phyloP scores from a whole-genome alignment of 331 rosid genomes.

The Acacia concinna region DNA sequence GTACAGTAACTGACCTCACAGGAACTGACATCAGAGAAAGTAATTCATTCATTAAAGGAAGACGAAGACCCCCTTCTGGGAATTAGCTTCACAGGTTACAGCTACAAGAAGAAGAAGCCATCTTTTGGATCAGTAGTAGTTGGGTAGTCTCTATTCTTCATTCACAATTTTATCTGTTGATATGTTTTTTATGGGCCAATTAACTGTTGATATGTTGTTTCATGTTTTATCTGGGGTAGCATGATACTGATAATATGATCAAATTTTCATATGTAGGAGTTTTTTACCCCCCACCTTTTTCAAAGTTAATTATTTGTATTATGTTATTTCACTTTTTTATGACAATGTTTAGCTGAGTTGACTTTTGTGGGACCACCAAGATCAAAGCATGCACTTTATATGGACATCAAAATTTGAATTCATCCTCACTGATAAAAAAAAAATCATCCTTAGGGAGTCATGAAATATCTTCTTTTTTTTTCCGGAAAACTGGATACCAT shows the following conservation, averaged over 20 bases:
- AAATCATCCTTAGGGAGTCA: too few species aligned
- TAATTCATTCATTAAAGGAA: constrained; percentile 22
- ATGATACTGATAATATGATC: constrained; percentile 1
- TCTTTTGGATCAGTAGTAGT: constrained; percentile 22
- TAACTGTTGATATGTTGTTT: constrained; percentile 28
- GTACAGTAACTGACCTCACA: constrained; percentile 18
- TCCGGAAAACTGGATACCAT: too few species aligned
- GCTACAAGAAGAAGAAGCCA: constrained; percentile 8
- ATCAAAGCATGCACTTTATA: background rate
- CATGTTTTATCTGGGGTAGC: constrained; percentile 23
- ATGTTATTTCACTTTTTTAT: background rate
- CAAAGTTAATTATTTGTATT: background rate
- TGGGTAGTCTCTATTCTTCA: constrained; percentile 23
- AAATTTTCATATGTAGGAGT: background rate
- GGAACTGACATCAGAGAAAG: constrained; percentile 22
- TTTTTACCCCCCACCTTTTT: background rate
- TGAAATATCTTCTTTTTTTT: too few species aligned
- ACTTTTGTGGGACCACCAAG: background rate
- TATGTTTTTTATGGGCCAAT: constrained; percentile 30
- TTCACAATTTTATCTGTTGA: constrained; percentile 33
- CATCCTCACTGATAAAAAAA: too few species aligned
- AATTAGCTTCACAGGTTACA: constrained; percentile 28
- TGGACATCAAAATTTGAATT: too few species aligned
- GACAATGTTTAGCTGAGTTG: background rate
- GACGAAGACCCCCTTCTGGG: background rate